Evolutionary conservation across 805 yeast genomes (phyloP).

Genomic region (Candida ipomoeae): DNA sequence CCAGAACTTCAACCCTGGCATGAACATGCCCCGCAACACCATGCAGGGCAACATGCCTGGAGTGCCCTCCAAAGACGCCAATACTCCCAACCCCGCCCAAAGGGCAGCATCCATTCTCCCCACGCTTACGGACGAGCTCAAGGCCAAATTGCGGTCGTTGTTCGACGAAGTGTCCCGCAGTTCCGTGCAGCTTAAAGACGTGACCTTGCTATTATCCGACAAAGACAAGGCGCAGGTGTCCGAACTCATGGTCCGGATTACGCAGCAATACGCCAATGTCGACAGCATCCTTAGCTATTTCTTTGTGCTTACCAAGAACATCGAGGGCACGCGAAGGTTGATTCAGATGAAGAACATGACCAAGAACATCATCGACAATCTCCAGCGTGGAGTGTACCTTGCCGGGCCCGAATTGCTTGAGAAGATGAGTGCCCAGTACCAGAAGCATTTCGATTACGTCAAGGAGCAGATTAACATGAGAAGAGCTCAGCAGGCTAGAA

Average conservation of each 20-base stretch:
- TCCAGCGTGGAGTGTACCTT: slow-evolving; percentile 59
- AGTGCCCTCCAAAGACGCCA: neutral
- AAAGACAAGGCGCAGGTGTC: slow-evolving; percentile 62
- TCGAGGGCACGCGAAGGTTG: slow-evolving; percentile 69
- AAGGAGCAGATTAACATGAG: slow-evolving; percentile 51
- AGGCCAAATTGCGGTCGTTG: slow-evolving; percentile 55
- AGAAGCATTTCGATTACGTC: slow-evolving; percentile 70
- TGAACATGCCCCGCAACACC: neutral
- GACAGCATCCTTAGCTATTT: slow-evolving; percentile 78
- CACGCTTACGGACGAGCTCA: slow-evolving; percentile 54
- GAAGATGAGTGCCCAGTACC: slow-evolving; percentile 67
- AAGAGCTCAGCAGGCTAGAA: slow-evolving; percentile 31
- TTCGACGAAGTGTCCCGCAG: slow-evolving; percentile 66
- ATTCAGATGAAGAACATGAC: slow-evolving; percentile 77
- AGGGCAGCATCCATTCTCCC: slow-evolving; percentile 23
- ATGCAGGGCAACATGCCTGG: neutral
- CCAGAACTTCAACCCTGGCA: neutral
- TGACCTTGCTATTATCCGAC: slow-evolving; percentile 55
- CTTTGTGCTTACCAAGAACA: slow-evolving; percentile 68
- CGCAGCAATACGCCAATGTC: slow-evolving; percentile 62
- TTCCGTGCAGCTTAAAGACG: slow-evolving; percentile 62
- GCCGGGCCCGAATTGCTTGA: slow-evolving; percentile 72
- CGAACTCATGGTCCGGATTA: slow-evolving; percentile 48
- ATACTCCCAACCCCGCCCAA: neutral
- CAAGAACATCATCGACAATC: slow-evolving; percentile 66